phyloP scores from a whole-genome alignment of 2,329 filamentous ascomycete genomes.

The Parascedosporium putredinis region DNA sequence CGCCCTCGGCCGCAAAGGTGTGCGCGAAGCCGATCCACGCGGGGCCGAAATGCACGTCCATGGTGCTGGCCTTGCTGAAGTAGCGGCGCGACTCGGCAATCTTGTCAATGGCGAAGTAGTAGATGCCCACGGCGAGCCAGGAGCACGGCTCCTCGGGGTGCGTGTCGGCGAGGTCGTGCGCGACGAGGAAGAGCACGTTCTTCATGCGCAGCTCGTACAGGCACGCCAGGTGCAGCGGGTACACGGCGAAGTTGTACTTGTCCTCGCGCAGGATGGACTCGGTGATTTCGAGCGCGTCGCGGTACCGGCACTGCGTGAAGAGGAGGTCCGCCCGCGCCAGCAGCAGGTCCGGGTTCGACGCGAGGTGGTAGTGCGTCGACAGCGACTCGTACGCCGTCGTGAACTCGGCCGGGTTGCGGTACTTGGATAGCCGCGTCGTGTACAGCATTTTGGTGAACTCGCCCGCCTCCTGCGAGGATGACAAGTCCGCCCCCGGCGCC shows the following conservation, averaged over 20 bases:
- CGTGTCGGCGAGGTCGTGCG: conserved; percentile 84
- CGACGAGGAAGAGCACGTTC: conserved; percentile 81
- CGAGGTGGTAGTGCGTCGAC: conserved; percentile 84
- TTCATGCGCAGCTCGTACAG: conserved; percentile 79
- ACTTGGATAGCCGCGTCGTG: conserved; percentile 90
- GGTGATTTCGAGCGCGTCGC: conserved; percentile 75
- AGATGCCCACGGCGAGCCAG: conserved; percentile 90
- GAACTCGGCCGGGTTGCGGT: conserved; percentile 76
- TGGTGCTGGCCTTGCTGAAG: conserved; percentile 94
- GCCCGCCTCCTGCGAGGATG: conserved; percentile 71
- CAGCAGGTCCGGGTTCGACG: conserved; percentile 78
- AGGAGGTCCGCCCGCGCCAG: conserved; percentile 82
- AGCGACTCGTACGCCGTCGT: conserved; percentile 80
- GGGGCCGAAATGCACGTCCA: conserved; percentile 94
- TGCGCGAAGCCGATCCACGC: conserved; percentile 99
- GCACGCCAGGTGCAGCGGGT: conserved; percentile 85
- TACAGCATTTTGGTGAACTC: conserved; percentile 95
- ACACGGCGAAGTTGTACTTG: conserved; percentile 79
- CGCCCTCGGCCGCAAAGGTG: conserved; percentile 93
- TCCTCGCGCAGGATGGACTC: conserved; percentile 72
- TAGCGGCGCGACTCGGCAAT: conserved; percentile 90
- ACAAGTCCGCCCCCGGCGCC: conserved; percentile 44
- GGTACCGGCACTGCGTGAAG: conserved; percentile 90
- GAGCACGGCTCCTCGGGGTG: conserved; percentile 85
- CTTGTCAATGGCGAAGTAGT: conserved; percentile 82